Evolutionary conservation across 2,329 filamentous ascomycete genomes (phyloP).

Genomic region (Fusarium virguliforme): DNA sequence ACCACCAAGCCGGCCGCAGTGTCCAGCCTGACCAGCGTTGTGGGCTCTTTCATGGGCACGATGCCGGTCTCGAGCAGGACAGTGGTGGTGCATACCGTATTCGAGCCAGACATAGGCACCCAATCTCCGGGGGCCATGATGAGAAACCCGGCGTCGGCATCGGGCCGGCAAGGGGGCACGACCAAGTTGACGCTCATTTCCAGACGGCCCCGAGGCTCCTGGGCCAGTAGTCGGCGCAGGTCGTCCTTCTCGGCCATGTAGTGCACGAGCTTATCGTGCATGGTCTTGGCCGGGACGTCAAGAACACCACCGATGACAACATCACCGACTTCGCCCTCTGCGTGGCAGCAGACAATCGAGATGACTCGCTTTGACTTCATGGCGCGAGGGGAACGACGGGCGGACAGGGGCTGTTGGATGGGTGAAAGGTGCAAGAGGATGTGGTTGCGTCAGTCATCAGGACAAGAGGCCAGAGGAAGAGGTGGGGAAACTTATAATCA

Average conservation of each 20-base stretch:
- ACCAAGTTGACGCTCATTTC: not conserved
- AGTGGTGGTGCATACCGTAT: slow-evolving; percentile 61
- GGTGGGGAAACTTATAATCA: too few relatives aligned
- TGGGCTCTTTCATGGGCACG: slow-evolving; percentile 60
- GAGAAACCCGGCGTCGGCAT: slow-evolving; percentile 61
- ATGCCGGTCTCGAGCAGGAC: slow-evolving; percentile 65
- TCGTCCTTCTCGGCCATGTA: slow-evolving; percentile 60
- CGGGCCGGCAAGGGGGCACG: slow-evolving; percentile 60
- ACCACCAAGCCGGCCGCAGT: slow-evolving; percentile 54
- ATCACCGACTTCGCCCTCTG: slow-evolving; percentile 64
- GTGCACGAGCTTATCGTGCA: slow-evolving; percentile 65
- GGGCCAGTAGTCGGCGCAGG: slow-evolving; percentile 45
- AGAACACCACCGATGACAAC: slow-evolving; percentile 65
- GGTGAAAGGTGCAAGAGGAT: too few relatives aligned
- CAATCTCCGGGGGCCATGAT: slow-evolving; percentile 49
- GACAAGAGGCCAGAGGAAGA: not conserved
- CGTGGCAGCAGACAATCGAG: slow-evolving; percentile 57
- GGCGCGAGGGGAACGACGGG: not conserved
- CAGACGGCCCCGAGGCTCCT: slow-evolving; percentile 1
- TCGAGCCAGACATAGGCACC: slow-evolving; percentile 58
- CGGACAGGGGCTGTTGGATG: not conserved
- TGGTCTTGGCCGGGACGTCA: slow-evolving; percentile 61
- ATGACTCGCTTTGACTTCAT: slow-evolving; percentile 45
- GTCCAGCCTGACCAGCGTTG: slow-evolving; percentile 55
- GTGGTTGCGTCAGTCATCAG: not conserved